Evolutionary conservation across 2,329 filamentous ascomycete genomes (phyloP).

Genomic region (Ophiobolus disseminans): DNA sequence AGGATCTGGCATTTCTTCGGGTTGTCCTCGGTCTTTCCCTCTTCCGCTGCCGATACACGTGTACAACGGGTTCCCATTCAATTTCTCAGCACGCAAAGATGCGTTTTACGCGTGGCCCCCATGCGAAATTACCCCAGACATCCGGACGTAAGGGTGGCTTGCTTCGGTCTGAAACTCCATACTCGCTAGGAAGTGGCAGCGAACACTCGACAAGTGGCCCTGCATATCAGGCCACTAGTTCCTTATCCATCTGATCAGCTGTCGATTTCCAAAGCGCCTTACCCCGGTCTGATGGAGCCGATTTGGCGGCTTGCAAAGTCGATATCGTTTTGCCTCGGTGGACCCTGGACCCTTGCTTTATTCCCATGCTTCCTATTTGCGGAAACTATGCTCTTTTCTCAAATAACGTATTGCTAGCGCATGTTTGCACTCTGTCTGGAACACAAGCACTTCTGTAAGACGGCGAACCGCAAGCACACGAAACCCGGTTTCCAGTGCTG

Average conservation of each 20-base stretch:
- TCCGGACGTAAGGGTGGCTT: constrained; percentile 10
- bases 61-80: constrained; percentile 9
- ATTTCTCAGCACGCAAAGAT: constrained; percentile 1
- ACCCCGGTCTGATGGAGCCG: constrained; percentile 4
- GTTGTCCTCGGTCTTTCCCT: constrained; percentile 19
- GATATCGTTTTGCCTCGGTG: constrained; percentile 9
- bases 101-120: constrained; percentile 1
- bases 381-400: not conserved
- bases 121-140: not conserved
- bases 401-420: constrained; percentile 1
- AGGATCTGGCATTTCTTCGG: constrained; percentile 6
- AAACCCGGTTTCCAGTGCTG: not conserved
- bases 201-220: not conserved
- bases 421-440: not conserved
- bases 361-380: constrained; percentile 14
- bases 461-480: not conserved
- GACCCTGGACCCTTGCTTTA: constrained; percentile 12
- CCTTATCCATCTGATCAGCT: constrained; percentile 10
- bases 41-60: constrained; percentile 16
- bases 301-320: constrained; percentile 12
- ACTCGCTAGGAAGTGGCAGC: constrained; percentile 3
- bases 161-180: constrained; percentile 1
- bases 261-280: constrained; percentile 3
- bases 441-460: not conserved
- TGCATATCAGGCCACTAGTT: constrained; percentile 5